These are phyloP conservation scores for Candida tallmaniae DNA, from an alignment of 805 yeast genomes.

Conservation along the genomic window DNA sequence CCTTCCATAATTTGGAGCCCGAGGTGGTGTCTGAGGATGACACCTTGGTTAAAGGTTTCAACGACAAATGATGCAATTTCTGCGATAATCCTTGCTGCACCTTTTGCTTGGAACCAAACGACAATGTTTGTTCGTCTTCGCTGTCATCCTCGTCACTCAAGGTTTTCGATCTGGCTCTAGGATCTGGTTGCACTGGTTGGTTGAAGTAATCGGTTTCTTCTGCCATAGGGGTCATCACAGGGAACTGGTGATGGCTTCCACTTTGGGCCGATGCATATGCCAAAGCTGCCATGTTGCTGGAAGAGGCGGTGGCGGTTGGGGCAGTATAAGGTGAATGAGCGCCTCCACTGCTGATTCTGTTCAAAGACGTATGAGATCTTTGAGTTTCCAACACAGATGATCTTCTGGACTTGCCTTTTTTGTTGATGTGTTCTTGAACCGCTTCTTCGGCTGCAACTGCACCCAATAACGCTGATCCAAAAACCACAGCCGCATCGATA, in stretches of 20 bases:
- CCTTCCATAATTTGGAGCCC: slow-evolving; percentile 75
- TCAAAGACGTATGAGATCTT: slow-evolving; percentile 29
- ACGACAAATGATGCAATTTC: slow-evolving; percentile 32
- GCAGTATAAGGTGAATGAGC: slow-evolving; percentile 73
- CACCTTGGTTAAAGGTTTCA: slow-evolving; percentile 37
- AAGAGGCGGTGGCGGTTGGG: slow-evolving; percentile 71
- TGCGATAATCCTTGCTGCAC: slow-evolving; percentile 51
- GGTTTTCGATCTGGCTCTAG: slow-evolving; percentile 6
- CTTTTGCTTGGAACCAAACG: slow-evolving; percentile 56
- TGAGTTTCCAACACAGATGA: slow-evolving; percentile 25
- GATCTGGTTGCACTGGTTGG: slow-evolving; percentile 19
- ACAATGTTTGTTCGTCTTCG: slow-evolving; percentile 47
- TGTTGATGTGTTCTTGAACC: slow-evolving; percentile 32
- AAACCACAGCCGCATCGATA: slow-evolving; percentile 95
- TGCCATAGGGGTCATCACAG: slow-evolving; percentile 36
- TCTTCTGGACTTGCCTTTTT: slow-evolving; percentile 33
- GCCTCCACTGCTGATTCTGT: slow-evolving; percentile 12
- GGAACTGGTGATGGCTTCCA: slow-evolving; percentile 26
- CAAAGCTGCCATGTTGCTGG: slow-evolving; percentile 52
- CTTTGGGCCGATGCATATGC: slow-evolving; percentile 34
- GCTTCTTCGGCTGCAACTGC: slow-evolving; percentile 84
- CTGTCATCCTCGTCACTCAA: slow-evolving; percentile 21
- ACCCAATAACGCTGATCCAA: slow-evolving; percentile 92
- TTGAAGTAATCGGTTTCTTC: slow-evolving; percentile 40
- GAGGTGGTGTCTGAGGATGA: slow-evolving; percentile 26